Conservation (phyloP, 208 protist species). For the Leishmania martiniquensis region DNA sequence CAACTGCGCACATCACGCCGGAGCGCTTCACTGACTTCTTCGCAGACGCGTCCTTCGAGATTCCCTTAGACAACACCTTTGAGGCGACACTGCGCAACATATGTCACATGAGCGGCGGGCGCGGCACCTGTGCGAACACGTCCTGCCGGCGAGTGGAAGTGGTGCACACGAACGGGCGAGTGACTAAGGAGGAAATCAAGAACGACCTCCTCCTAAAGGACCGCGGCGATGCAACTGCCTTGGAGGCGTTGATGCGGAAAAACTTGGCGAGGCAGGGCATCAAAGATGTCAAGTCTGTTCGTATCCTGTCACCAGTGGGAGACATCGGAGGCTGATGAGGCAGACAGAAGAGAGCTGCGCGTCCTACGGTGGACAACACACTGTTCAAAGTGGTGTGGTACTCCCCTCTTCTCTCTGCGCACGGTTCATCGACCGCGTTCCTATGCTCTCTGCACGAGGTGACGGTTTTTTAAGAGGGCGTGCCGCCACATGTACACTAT, state of each 20-base stretch:
- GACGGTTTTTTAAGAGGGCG: background rate
- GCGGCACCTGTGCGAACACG: constrained; percentile 76
- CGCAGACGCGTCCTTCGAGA: constrained; percentile 78
- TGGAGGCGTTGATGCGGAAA: constrained; percentile 53
- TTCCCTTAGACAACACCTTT: constrained; percentile 76
- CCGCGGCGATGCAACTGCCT: constrained; percentile 37
- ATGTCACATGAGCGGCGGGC: constrained; percentile 92
- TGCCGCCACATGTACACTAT: background rate
- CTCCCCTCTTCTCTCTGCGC: background rate
- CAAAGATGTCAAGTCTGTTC: constrained; percentile 80
- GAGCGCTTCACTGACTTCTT: constrained; percentile 75
- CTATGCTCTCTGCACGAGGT: background rate
- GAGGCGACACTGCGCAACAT: constrained; percentile 87
- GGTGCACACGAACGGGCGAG: constrained; percentile 79
- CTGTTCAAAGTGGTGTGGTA: background rate
- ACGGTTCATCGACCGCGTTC: background rate
- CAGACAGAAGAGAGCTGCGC: background rate
- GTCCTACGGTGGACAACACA: background rate
- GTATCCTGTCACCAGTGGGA: constrained; percentile 29
- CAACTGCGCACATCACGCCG: constrained; percentile 47
- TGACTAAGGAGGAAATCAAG: constrained; percentile 81
- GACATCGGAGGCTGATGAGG: background rate
- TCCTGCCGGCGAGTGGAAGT: constrained; percentile 88
- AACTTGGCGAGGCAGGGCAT: constrained; percentile 84
- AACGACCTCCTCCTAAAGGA: constrained; percentile 85